Conservation (phyloP, 2,329 filamentous ascomycete species). For the Aquanectria penicillioides region DNA sequence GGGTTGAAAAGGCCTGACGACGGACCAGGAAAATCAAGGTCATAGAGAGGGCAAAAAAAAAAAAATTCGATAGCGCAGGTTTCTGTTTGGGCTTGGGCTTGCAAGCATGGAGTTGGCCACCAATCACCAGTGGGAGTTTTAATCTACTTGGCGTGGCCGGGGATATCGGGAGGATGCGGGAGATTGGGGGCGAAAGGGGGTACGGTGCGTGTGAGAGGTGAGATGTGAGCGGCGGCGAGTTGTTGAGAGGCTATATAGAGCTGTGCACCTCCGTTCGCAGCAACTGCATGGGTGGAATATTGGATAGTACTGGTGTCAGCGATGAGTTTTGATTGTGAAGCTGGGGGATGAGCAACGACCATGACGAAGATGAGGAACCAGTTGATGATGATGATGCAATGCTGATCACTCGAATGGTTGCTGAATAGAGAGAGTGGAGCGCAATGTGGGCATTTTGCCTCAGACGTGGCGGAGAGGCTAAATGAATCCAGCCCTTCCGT, state of each 20-base stretch:
- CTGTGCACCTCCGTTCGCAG: no score
- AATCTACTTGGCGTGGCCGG: slow-evolving; percentile 18
- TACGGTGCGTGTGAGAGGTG: background rate
- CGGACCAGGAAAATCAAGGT: background rate
- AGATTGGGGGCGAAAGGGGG: slow-evolving; percentile 7
- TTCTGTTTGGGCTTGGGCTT: background rate
- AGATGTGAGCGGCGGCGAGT: background rate
- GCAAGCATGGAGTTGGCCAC: slow-evolving; percentile 9
- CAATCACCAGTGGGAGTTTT: slow-evolving; percentile 14
- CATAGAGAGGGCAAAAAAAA: background rate
- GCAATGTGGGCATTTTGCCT: slow-evolving; percentile 12
- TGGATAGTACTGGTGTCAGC: no score
- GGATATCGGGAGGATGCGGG: slow-evolving; percentile 26
- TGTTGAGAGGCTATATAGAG: background rate
- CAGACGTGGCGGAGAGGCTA: slow-evolving; percentile 22
- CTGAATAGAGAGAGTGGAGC: slow-evolving; percentile 7
- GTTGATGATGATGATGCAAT: background rate
- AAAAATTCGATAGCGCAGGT: slow-evolving; percentile 14
- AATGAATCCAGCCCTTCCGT: slow-evolving; percentile 9
- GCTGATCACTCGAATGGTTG: slow-evolving; percentile 11
- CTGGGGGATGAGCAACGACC: background rate
- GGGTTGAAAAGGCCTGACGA: background rate
- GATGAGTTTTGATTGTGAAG: background rate
- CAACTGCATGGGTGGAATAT: no score
- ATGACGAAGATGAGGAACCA: background rate